phyloP scores from a whole-genome alignment of 2,329 filamentous ascomycete genomes.

The Emmonsia crescens region DNA sequence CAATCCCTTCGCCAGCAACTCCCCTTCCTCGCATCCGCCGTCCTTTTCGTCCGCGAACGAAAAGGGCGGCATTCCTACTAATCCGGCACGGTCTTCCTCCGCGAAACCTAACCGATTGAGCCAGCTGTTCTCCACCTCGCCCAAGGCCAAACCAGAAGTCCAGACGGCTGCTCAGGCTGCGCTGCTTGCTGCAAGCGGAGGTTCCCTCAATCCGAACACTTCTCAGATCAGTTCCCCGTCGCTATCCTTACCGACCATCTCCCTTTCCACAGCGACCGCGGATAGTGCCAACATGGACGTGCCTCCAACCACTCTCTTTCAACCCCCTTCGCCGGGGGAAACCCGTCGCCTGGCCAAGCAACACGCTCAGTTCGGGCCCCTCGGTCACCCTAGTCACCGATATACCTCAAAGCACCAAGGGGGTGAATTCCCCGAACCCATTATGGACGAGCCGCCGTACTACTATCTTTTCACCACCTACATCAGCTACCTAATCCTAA shows the following conservation, averaged over 20 bases:
- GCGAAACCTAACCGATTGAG: slow-evolving; percentile 64
- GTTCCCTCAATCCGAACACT: slow-evolving; percentile 41
- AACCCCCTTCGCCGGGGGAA: slow-evolving; percentile 78
- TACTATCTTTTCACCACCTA: slow-evolving; percentile 97
- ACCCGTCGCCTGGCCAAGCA: slow-evolving; percentile 61
- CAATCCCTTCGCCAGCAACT: slow-evolving; percentile 47
- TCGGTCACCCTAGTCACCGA: slow-evolving; percentile 67
- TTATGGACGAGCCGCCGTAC: slow-evolving; percentile 93
- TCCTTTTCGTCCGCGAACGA: slow-evolving; percentile 42
- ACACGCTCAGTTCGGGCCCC: slow-evolving; percentile 84
- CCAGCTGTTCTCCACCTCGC: slow-evolving; percentile 71
- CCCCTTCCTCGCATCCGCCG: slow-evolving; percentile 38
- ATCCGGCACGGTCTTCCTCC: slow-evolving; percentile 38
- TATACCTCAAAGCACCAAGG: slow-evolving; percentile 85
- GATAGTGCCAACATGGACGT: slow-evolving; percentile 65
- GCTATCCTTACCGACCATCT: slow-evolving; percentile 78
- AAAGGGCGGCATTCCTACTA: slow-evolving; percentile 42
- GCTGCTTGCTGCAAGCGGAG: slow-evolving; percentile 55
- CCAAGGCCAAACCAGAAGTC: slow-evolving; percentile 58
- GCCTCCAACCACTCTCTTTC: slow-evolving; percentile 69
- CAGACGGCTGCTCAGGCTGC: slow-evolving; percentile 41
- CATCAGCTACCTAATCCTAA: slow-evolving; percentile 92
- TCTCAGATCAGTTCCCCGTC: slow-evolving; percentile 60
- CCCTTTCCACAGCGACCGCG: slow-evolving; percentile 72
- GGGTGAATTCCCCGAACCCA: slow-evolving; percentile 64